These are phyloP conservation scores for Bullera alba DNA, from an alignment of 768 basidiomycete species.

Conservation along the genomic window DNA sequence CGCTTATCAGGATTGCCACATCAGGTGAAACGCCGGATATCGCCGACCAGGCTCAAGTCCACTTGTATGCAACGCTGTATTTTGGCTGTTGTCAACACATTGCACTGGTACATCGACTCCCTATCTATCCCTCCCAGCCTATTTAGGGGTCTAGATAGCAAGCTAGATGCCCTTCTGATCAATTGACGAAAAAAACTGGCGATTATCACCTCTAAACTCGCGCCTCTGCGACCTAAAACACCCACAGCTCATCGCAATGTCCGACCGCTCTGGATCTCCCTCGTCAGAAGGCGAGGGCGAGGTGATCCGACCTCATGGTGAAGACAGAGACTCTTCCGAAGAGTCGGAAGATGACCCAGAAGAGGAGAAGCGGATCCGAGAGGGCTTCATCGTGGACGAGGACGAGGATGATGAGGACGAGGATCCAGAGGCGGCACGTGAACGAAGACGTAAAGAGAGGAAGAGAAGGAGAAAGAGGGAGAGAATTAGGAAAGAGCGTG, in stretches of 20 bases:
- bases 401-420: conserved; percentile 63
- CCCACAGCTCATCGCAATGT: conserved; percentile 28
- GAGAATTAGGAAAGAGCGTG: conserved; percentile 50
- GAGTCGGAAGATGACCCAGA: conserved; percentile 70
- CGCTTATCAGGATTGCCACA: no score
- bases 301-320: conserved; percentile 40
- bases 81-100: no score
- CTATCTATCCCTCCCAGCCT: no score
- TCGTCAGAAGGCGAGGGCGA: conserved; percentile 43
- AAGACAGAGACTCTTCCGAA: conserved; percentile 44
- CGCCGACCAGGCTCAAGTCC: no score
- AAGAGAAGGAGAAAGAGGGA: conserved; percentile 55
- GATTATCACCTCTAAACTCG: no score
- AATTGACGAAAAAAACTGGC: no score
- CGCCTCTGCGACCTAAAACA: no score
- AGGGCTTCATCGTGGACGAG: conserved; percentile 88
- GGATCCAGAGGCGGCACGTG: conserved; percentile 51
- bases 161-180: no score
- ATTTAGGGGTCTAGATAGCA: no score
- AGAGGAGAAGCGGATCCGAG: conserved; percentile 72
- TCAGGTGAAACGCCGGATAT: no score
- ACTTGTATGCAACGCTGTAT: no score
- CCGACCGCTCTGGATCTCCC: conserved; percentile 24
- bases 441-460: conserved; percentile 38
- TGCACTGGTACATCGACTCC: no score